Evolutionary conservation across 169 alveolate species (phyloP).

Genomic region (Plasmodium inui): DNA sequence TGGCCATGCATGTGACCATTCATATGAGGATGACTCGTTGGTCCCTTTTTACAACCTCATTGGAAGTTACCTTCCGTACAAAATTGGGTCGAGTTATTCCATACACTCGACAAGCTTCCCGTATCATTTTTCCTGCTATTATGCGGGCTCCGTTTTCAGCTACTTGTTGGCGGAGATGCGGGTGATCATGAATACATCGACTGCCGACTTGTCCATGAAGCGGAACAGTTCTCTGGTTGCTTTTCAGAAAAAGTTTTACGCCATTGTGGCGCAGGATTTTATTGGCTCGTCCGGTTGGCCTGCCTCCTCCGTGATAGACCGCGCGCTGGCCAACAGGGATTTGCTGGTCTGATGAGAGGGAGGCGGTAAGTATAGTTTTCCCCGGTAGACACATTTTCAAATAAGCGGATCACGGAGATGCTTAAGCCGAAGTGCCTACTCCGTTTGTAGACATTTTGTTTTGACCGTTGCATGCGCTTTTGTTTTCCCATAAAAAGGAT

Average conservation of each 20-base stretch:
- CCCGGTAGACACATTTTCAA: neutral
- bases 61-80: constrained; percentile 24
- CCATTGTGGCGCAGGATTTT: neutral
- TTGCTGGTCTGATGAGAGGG: neutral
- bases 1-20: neutral
- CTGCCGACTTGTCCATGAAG: constrained; percentile 16
- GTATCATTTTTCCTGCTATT: constrained; percentile 58
- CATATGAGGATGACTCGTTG: neutral
- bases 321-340: neutral
- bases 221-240: constrained; percentile 22
- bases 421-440: neutral
- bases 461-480: neutral
- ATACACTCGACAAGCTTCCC: constrained; percentile 69
- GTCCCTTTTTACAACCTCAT: constrained; percentile 23
- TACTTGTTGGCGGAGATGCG: constrained; percentile 55
- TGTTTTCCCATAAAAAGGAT: neutral
- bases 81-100: constrained; percentile 12
- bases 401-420: neutral
- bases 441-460: neutral
- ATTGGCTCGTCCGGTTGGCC: neutral
- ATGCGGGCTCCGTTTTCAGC: constrained; percentile 71
- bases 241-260: constrained; percentile 64
- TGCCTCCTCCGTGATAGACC: constrained; percentile 26
- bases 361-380: neutral
- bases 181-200: constrained; percentile 5